Conservation (phyloP, 1,139 yeast species). For the Taiozyma sp. region DNA sequence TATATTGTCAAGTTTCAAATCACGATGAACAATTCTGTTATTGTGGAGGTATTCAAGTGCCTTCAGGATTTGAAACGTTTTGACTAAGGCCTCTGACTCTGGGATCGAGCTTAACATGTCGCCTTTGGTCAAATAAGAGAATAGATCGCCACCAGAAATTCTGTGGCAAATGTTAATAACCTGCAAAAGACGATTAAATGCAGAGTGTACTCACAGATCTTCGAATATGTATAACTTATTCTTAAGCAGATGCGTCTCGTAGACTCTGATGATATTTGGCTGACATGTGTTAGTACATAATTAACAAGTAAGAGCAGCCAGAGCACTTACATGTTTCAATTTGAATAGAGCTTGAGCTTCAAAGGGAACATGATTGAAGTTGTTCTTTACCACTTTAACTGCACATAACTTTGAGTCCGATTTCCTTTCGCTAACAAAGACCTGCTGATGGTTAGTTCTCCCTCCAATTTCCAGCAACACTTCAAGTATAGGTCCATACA, state of each 20-base stretch:
- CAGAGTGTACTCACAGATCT: slow-evolving; percentile 30
- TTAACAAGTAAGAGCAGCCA: slow-evolving; percentile 11
- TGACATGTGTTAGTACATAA: slow-evolving; percentile 19
- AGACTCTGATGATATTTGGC: slow-evolving; percentile 43
- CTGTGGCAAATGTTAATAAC: slow-evolving; percentile 6
- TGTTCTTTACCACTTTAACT: slow-evolving; percentile 42
- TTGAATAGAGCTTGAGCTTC: slow-evolving; percentile 40
- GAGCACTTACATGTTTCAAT: slow-evolving; percentile 34
- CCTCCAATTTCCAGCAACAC: background rate
- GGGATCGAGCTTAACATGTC: slow-evolving; percentile 37
- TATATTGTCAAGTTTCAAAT: slow-evolving; percentile 55
- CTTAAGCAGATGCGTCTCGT: slow-evolving; percentile 35
- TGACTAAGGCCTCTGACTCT: slow-evolving; percentile 49
- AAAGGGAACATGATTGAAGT: slow-evolving; percentile 26
- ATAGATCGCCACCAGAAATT: slow-evolving; percentile 61
- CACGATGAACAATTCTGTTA: slow-evolving; percentile 48
- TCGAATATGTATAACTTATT: slow-evolving; percentile 43
- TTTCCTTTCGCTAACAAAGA: slow-evolving; percentile 28
- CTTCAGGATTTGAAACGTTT: slow-evolving; percentile 50
- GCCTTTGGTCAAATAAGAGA: slow-evolving; percentile 50
- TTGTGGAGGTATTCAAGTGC: slow-evolving; percentile 52
- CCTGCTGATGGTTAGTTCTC: slow-evolving; percentile 15
- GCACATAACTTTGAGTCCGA: slow-evolving; percentile 35
- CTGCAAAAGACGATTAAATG: no score
- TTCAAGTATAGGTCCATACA: slow-evolving; percentile 27